Evolutionary conservation across 148 eudicot species (phyloP).

Genomic region (Silene uniflora): DNA sequence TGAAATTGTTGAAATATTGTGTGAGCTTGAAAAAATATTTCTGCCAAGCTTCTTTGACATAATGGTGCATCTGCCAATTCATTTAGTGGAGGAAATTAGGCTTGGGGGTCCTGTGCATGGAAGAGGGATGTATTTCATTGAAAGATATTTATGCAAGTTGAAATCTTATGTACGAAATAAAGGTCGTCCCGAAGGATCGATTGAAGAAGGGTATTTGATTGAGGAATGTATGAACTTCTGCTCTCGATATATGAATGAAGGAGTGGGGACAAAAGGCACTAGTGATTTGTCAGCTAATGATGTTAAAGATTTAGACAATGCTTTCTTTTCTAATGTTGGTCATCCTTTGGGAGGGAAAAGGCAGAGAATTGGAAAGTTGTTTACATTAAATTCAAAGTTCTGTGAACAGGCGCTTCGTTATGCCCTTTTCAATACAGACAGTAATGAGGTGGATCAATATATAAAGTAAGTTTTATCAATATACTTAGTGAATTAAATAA

Average conservation of each 20-base stretch:
- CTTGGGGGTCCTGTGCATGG: constrained; percentile 12
- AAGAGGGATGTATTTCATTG: neutral
- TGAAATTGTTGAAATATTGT: neutral
- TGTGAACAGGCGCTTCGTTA: constrained; percentile 12
- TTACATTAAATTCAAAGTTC: neutral
- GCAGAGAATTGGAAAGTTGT: neutral
- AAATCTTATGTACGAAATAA: constrained; percentile 8
- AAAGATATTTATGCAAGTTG: constrained; percentile 7
- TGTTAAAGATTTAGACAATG: neutral
- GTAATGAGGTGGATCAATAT: constrained; percentile 8
- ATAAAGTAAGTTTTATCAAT: constrained; percentile 1
- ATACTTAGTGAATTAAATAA: too few relatives aligned
- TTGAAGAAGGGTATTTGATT: constrained; percentile 14
- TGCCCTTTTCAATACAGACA: constrained; percentile 8
- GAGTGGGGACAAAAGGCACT: neutral
- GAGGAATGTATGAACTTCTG: neutral
- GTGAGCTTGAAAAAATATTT: constrained; percentile 11
- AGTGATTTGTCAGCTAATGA: neutral
- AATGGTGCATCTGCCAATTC: neutral
- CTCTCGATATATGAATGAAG: neutral
- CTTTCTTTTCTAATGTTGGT: neutral
- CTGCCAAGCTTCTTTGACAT: constrained; percentile 8
- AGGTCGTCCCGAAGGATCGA: constrained; percentile 4
- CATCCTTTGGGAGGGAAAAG: constrained; percentile 19
- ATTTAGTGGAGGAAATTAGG: constrained; percentile 1